Evolutionary conservation across 768 basidiomycete species (phyloP).

Genomic region (Suillus hirtellus): DNA sequence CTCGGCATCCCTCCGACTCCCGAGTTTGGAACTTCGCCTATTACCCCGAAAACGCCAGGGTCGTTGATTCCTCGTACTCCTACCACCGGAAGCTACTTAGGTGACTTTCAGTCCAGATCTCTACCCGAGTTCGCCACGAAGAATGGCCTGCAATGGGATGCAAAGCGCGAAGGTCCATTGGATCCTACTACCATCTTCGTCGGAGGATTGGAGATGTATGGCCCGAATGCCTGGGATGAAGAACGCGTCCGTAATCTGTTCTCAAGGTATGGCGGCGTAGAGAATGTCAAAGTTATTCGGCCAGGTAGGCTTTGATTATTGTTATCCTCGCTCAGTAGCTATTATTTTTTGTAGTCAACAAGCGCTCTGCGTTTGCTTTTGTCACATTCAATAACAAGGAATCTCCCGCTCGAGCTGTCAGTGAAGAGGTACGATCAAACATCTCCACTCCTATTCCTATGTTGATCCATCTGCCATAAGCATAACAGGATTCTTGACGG

Average conservation of each 20-base stretch:
- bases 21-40: slow-evolving; percentile 46
- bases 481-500: slow-evolving; percentile 71
- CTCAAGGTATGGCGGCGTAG: slow-evolving; percentile 61
- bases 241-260: slow-evolving; percentile 59
- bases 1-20: slow-evolving; percentile 42
- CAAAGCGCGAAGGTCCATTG: slow-evolving; percentile 35
- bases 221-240: slow-evolving; percentile 69
- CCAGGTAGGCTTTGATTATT: slow-evolving; percentile 52
- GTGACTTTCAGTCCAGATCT: slow-evolving; percentile 31
- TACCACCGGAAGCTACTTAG: slow-evolving; percentile 37
- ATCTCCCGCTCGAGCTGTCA: slow-evolving; percentile 65
- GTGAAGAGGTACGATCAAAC: slow-evolving; percentile 51
- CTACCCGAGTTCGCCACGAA: slow-evolving; percentile 29
- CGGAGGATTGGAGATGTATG: slow-evolving; percentile 69
- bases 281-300: slow-evolving; percentile 62
- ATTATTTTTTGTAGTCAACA: slow-evolving; percentile 46
- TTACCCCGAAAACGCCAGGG: slow-evolving; percentile 51
- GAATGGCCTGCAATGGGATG: slow-evolving; percentile 21
- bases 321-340: neutral
- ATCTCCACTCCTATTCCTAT: slow-evolving; percentile 8
- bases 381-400: slow-evolving; percentile 68
- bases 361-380: slow-evolving; percentile 75
- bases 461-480: slow-evolving; percentile 37
- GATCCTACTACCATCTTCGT: slow-evolving; percentile 77
- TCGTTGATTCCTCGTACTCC: slow-evolving; percentile 53